phyloP scores from a whole-genome alignment of 208 protist species.

The Crithidia thermophila region DNA sequence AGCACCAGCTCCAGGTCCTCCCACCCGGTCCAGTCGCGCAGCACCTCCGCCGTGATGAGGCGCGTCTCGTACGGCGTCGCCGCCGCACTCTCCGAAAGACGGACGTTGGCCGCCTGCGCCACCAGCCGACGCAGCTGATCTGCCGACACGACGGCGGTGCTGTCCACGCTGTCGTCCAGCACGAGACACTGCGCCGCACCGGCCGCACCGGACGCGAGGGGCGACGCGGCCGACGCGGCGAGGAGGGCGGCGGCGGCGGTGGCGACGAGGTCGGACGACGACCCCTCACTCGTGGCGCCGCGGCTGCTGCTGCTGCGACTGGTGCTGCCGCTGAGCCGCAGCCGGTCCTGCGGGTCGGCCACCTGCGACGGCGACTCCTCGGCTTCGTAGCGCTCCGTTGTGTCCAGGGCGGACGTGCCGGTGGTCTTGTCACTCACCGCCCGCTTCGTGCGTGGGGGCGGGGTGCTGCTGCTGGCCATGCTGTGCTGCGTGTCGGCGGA shows the following conservation, averaged over 20 bases:
- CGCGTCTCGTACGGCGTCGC: conserved; percentile 25
- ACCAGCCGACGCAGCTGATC: conserved; percentile 15
- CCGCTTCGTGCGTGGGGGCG: conserved; percentile 12
- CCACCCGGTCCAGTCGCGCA: conserved; percentile 76
- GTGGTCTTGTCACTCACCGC: conserved; percentile 13
- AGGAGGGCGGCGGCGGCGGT: background rate
- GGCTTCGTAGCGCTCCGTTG: background rate
- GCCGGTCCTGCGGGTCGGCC: background rate
- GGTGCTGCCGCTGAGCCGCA: conserved; percentile 10
- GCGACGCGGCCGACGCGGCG: background rate
- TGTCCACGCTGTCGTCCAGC: conserved; percentile 14
- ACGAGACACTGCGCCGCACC: conserved; percentile 12
- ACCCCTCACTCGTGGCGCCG: conserved; percentile 7
- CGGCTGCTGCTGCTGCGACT: conserved; percentile 16
- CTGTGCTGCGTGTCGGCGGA: conserved; percentile 34
- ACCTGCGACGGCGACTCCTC: background rate
- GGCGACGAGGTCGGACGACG: conserved; percentile 3
- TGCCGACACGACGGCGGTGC: background rate
- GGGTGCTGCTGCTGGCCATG: conserved; percentile 19
- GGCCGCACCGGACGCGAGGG: background rate
- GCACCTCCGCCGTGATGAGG: conserved; percentile 58
- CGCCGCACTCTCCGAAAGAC: background rate
- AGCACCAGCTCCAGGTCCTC: conserved; percentile 76
- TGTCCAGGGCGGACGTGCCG: background rate
- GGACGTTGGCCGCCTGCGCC: background rate